These are phyloP conservation scores for Botrytis cinerea DNA, from an alignment of 2,329 filamentous ascomycete genomes.

Conservation along the genomic window DNA sequence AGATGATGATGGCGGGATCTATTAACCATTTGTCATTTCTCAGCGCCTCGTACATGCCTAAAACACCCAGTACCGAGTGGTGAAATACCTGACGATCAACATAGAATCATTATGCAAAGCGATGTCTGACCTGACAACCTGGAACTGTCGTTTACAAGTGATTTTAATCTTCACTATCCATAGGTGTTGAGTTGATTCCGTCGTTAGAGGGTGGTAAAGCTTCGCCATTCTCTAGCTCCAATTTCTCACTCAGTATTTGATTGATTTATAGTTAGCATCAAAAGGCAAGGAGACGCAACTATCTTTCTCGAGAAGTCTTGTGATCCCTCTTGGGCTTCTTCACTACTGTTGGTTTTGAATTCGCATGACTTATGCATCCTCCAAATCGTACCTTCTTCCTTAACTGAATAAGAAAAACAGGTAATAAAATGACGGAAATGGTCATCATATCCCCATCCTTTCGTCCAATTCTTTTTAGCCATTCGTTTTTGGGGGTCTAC, in stretches of 20 bases:
- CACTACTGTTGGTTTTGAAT: background rate
- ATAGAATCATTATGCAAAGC: background rate
- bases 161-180: background rate
- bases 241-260: background rate
- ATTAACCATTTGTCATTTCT: background rate
- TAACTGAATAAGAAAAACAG: background rate
- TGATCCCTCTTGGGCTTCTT: background rate
- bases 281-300: background rate
- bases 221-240: background rate
- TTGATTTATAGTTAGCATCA: background rate
- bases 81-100: background rate
- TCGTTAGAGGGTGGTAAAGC: background rate
- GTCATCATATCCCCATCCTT: background rate
- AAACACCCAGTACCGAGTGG: background rate
- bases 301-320: background rate
- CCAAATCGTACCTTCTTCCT: background rate
- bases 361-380: background rate
- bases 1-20: background rate
- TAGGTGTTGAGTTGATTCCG: background rate
- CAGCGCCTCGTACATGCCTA: background rate
- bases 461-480: background rate
- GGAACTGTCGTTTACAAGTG: background rate
- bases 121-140: background rate
- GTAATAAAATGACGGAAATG: background rate
- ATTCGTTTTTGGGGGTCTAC: too few relatives aligned